phyloP scores from a whole-genome alignment of 2,329 filamentous ascomycete species.

The Fusarium metavorans region DNA sequence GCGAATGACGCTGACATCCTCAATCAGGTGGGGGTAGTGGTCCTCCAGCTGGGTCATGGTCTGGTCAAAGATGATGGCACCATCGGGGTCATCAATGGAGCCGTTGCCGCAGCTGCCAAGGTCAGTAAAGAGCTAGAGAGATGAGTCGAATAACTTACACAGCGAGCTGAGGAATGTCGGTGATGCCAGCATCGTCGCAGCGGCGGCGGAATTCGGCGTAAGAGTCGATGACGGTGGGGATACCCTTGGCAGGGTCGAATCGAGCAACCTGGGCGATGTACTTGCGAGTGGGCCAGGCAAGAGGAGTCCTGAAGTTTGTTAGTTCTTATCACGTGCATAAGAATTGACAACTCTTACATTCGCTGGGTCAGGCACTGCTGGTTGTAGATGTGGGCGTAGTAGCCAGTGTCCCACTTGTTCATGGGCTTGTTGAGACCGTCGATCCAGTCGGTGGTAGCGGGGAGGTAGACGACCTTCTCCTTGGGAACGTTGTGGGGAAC shows the following conservation, averaged over 20 bases:
- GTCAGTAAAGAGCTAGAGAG: slow-evolving; percentile 2
- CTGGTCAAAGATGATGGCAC: slow-evolving; percentile 76
- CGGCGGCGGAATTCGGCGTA: slow-evolving; percentile 78
- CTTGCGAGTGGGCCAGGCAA: slow-evolving; percentile 69
- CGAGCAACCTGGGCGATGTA: slow-evolving; percentile 86
- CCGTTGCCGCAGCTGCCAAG: slow-evolving; percentile 74
- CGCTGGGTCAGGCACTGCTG: slow-evolving; percentile 68
- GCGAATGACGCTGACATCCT: slow-evolving; percentile 80
- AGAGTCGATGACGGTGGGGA: slow-evolving; percentile 79
- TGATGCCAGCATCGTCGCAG: slow-evolving; percentile 64
- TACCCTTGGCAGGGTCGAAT: slow-evolving; percentile 87
- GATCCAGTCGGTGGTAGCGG: slow-evolving; percentile 85
- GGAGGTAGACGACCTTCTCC: slow-evolving; percentile 78
- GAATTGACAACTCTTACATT: slow-evolving; percentile 55
- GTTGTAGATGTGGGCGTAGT: slow-evolving; percentile 81
- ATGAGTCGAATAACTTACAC: slow-evolving; percentile 59
- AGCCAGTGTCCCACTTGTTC: slow-evolving; percentile 76
- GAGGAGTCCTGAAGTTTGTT: slow-evolving; percentile 53
- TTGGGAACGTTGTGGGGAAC: slow-evolving; percentile 76
- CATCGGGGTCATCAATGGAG: slow-evolving; percentile 85
- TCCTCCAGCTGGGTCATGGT: slow-evolving; percentile 76
- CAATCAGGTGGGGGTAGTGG: slow-evolving; percentile 70
- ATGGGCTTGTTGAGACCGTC: slow-evolving; percentile 85
- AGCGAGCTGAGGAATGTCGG: slow-evolving; percentile 76
- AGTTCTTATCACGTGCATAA: background rate